Percentiles rank a stretch among this genome's conserved stretches.
phyloP scores from a whole-genome alignment of 2,329 filamentous ascomycete genomes.

The Elsinoe perseae region DNA sequence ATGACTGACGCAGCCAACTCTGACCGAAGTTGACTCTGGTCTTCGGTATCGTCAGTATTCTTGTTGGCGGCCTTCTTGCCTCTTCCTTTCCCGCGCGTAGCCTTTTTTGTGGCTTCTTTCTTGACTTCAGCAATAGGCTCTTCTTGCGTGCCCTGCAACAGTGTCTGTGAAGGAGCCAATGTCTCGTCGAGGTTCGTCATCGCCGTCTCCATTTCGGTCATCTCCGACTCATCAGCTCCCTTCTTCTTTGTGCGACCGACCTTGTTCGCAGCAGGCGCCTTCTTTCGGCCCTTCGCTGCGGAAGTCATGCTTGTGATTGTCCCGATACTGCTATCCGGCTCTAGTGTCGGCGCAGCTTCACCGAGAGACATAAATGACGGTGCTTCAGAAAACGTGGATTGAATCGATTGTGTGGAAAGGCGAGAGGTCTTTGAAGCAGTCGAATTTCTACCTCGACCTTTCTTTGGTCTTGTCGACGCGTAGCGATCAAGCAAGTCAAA shows the following conservation, averaged over 20 bases:
- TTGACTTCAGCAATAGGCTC: constrained; percentile 21
- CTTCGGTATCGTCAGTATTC: constrained; percentile 19
- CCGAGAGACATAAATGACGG: constrained; percentile 33
- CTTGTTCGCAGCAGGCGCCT: constrained; percentile 37
- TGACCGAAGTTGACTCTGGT: constrained; percentile 25
- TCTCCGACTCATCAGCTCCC: constrained; percentile 16
- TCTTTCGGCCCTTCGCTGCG: constrained; percentile 27
- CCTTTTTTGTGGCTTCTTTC: constrained; percentile 16
- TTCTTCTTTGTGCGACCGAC: constrained; percentile 25
- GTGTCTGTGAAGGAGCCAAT: background rate
- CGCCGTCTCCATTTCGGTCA: constrained; percentile 9
- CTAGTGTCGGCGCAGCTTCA: constrained; percentile 34
- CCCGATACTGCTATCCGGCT: constrained; percentile 52
- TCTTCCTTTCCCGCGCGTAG: constrained; percentile 15
- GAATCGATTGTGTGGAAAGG: constrained; percentile 45
- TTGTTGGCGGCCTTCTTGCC: constrained; percentile 15
- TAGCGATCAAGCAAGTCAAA: constrained; percentile 58
- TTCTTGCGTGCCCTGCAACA: constrained; percentile 2
- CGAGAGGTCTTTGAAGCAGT: constrained; percentile 61
- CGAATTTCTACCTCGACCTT: constrained; percentile 44
- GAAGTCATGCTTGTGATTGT: constrained; percentile 37
- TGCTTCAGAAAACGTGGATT: constrained; percentile 39
- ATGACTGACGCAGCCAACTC: constrained; percentile 20
- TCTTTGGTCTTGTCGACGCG: constrained; percentile 48
- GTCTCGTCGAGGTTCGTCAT: constrained; percentile 10